Evolutionary conservation across 169 alveolate species (phyloP), one percentile per base, ranked within the genome.

Genomic region (Eimeria mitis): DNA sequence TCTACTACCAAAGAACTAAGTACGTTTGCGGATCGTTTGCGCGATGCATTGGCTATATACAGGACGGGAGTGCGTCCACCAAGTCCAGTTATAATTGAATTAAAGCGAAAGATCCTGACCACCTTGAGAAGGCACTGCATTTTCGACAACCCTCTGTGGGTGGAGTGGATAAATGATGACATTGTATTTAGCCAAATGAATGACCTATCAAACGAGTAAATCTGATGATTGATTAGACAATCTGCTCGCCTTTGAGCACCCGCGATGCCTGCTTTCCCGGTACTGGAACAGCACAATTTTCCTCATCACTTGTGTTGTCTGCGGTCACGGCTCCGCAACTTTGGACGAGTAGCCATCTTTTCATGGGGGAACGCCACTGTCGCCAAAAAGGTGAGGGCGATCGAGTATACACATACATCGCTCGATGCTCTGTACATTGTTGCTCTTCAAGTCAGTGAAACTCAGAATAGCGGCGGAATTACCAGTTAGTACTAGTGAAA

Each of bases 21-120:
- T n/a, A 7, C 1, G 14, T 44, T 44, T 25, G 68, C 44, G n/a
- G 13, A 19, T 0, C 88, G 88, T 47, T 31, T 47, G 44, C 47
- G 68, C 49, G 63, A 9, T 44, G 63, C 65, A 40, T 8, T 78
- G 42, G 21, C 40, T 16, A 49, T 49, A 34, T 78, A 78, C 44
- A 78, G 44, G 88, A 25, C 25, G 44, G 88, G 88, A 49, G 9
- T 5, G 65, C 88, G 88, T 5, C 88, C 88, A 52, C 42, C 28
- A 0, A n/a, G 0, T 28, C 2, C 2, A 28, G 70, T 28, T 2
- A 49, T 78, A 78, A 78, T 78, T 47, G 23, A n/a, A 0, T 6
- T 78, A 19, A 78, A 78, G 88, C 40, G 88, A 25, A 1, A 0
- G 49, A 78, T 78, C 68, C 42, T 47, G 4, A 1, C 61, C 88